Percentiles rank a stretch among this genome's conserved stretches.
phyloP scores from a whole-genome alignment of 1,139 yeast species.

The Blastobotrys apis region DNA sequence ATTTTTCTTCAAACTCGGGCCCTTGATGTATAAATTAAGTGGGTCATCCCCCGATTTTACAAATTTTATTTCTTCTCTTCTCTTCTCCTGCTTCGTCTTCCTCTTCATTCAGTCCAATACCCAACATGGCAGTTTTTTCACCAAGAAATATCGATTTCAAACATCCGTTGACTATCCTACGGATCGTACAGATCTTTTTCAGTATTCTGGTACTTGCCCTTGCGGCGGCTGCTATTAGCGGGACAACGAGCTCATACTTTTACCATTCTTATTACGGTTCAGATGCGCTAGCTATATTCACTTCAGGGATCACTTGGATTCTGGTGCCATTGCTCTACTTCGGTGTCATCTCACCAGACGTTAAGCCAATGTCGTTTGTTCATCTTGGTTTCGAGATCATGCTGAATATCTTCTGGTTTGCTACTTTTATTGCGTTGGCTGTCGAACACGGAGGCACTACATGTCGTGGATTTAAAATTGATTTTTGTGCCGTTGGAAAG shows the following conservation, averaged over 20 bases:
- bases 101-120: too few species aligned
- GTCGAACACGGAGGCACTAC: constrained; percentile 5
- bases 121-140: too few species aligned
- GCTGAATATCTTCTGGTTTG: constrained; percentile 5
- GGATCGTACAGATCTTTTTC: constrained; percentile 1
- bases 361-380: not conserved
- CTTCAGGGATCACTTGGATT: constrained; percentile 1
- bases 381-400: not conserved
- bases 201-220: constrained; percentile 4
- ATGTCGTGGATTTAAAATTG: constrained; percentile 1
- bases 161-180: not conserved
- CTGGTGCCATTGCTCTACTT: constrained; percentile 1
- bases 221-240: constrained; percentile 10
- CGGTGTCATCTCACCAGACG: constrained; percentile 1
- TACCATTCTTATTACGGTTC: constrained; percentile 5
- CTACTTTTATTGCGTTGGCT: constrained; percentile 11
- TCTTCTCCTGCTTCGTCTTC: too few species aligned
- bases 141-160: not conserved
- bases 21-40: too few species aligned
- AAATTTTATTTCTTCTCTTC: too few species aligned
- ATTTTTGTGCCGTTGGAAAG: constrained; percentile 9
- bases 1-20: too few species aligned
- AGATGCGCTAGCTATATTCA: constrained; percentile 7
- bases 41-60: too few species aligned
- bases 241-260: too few species aligned